These are phyloP conservation scores for Cubamyces sp. DNA, from an alignment of 768 basidiomycete genomes.

Conservation along the genomic window DNA sequence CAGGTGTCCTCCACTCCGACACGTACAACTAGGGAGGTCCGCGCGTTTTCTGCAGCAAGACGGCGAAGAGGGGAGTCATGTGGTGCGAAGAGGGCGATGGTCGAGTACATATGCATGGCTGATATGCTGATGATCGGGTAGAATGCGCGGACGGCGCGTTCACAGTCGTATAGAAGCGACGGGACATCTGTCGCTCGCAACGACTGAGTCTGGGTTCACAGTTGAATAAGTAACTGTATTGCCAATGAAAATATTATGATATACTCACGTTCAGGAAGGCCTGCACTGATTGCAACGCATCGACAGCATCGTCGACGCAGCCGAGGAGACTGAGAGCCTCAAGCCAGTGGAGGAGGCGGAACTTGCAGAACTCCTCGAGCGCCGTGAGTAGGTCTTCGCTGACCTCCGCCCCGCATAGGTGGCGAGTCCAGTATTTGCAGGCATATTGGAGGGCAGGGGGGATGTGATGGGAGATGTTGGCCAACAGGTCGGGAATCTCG, in stretches of 20 bases:
- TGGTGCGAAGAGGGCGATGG: slow-evolving; percentile 9
- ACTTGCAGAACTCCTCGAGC: slow-evolving; percentile 13
- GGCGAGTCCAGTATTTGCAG: slow-evolving; percentile 16
- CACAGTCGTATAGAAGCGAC: slow-evolving; percentile 15
- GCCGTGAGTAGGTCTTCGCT: background rate
- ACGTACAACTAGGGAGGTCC: background rate
- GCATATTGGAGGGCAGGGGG: slow-evolving; percentile 29
- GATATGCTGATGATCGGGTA: slow-evolving; percentile 21
- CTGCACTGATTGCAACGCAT: background rate
- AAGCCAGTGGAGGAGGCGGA: slow-evolving; percentile 30
- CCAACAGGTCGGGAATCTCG: slow-evolving; percentile 5
- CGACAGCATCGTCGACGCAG: slow-evolving; percentile 1
- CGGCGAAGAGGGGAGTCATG: background rate
- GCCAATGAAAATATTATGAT: too few relatives aligned
- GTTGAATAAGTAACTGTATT: too few relatives aligned
- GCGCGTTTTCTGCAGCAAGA: background rate
- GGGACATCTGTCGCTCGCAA: background rate
- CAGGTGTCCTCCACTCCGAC: background rate
- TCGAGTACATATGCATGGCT: slow-evolving; percentile 17
- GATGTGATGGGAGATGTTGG: slow-evolving; percentile 8
- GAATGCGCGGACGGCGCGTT: slow-evolving; percentile 14
- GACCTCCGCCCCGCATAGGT: slow-evolving; percentile 12
- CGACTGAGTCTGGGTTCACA: background rate
- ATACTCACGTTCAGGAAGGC: background rate
- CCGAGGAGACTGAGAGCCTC: slow-evolving; percentile 21